Evolutionary conservation across 176 grass and related monocot species (phyloP).

Genomic region (Thinopyrum elongatum): DNA sequence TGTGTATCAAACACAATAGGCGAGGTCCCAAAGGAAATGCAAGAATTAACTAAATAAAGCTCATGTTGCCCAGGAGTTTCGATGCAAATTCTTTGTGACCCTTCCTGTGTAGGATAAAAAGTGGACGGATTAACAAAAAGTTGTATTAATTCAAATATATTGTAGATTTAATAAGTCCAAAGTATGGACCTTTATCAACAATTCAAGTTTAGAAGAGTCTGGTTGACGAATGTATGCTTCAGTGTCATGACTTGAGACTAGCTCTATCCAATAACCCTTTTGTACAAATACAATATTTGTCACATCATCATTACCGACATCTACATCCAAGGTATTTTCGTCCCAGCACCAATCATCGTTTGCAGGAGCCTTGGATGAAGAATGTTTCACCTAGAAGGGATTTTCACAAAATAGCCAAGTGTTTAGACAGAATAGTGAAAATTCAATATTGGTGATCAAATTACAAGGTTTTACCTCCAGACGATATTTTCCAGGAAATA

Average conservation of each 20-base stretch:
- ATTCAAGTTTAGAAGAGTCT: slow-evolving; percentile 78
- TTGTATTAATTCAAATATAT: slow-evolving; percentile 20
- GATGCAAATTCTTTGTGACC: slow-evolving; percentile 77
- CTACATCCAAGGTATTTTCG: slow-evolving; percentile 58
- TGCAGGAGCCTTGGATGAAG: slow-evolving; percentile 24
- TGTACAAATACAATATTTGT: slow-evolving; percentile 77
- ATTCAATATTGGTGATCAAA: not conserved
- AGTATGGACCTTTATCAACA: slow-evolving; percentile 71
- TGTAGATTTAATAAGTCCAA: slow-evolving; percentile 7
- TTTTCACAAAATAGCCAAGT: not conserved
- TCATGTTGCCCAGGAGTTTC: slow-evolving; percentile 81
- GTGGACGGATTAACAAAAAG: slow-evolving; percentile 5
- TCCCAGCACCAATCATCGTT: slow-evolving; percentile 96
- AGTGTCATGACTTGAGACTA: slow-evolving; percentile 82
- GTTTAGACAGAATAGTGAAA: slow-evolving; percentile 11
- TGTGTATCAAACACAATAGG: slow-evolving; percentile 68
- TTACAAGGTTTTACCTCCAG: slow-evolving; percentile 59
- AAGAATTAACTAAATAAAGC: slow-evolving; percentile 82
- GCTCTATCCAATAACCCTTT: slow-evolving; percentile 87
- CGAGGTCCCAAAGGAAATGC: slow-evolving; percentile 81
- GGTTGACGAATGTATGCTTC: slow-evolving; percentile 67
- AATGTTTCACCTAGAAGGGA: slow-evolving; percentile 56
- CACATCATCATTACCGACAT: slow-evolving; percentile 79
- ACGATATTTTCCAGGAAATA: slow-evolving; percentile 96
- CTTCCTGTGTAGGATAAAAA: slow-evolving; percentile 60